Evolutionary conservation across 208 protist genomes (phyloP), one percentile per base, ranked within the genome.

Genomic region (Angomonas deanei): DNA sequence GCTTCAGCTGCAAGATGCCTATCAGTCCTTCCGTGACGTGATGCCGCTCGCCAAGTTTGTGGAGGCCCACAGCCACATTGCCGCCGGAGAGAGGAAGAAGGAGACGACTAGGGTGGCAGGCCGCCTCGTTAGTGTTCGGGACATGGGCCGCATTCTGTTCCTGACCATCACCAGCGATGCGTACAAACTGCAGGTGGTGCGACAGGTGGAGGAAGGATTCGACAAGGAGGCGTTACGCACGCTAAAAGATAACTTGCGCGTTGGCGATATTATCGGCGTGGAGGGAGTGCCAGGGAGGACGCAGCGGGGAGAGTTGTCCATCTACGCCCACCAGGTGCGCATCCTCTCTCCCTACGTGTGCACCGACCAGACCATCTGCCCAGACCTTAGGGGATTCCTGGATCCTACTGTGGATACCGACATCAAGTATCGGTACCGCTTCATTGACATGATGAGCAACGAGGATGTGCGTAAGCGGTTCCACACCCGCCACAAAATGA

Each of bases 361-460:
- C 70, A 82, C 78, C n/a, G 89, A 96, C 58, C 86, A 91, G 61
- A 68, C 80, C 19, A 61, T 93, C 8, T 92, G 86, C 68, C 86
- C 89, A 0, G 75, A 93, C 48, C 64, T 92, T 19, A 76, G 77
- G 26, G 82, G 85, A 31, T 91, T 89, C 57, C 55, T 83, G 5
- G 62, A 72, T 3, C 13, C 42, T 5, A 61, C 91, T 28, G 50
- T 71, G n/a, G 86, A 96, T 77, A 74, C 65, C 4, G 90, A 93
- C 52, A 68, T 93, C 33, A 81, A 78, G 58, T 93, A 96, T 69
- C 86, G 90, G 53, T 93, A 96, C 61, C 80, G 90, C 48, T 93
- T 93, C 60, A 59, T 93, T 15, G 90, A 96, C 71, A 91, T 96
- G 84, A 92, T 96, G 76, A 72, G 81, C 1, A 91, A 88, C 66